Base-by-base conservation (phyloP, 1,139 yeast species). In the Protomyces inouyei region DNA sequence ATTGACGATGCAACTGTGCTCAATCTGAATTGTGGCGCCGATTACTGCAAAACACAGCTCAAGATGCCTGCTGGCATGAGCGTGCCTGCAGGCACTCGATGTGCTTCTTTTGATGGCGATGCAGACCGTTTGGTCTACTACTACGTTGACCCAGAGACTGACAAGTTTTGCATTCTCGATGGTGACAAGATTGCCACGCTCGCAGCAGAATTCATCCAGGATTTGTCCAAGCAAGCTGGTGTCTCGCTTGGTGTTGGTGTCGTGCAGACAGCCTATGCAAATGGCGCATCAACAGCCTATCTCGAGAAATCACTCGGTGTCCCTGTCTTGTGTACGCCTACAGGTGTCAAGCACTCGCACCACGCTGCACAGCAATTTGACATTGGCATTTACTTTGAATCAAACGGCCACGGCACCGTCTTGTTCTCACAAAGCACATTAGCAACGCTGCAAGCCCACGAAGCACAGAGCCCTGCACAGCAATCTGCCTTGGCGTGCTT, bases 401-500 rank as follows among this genome's bases (percentile, higher is more conserved):
- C 99, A 61, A 93, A 93, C 73, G 99, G 99, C n/a, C 99, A 93
- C 72, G 99, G 99, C 14, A 95, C 99, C 0, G 96, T 93, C 3
- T 78, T 91, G 23, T 95, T 93, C 73, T 83, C 88, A 5, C 80
- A 82, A 0, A 80, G 81, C 21, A 89, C 79, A 82, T 65, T 82
- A 79, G 68, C 74, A 72, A 43, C 67, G 54, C 73, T 75, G 59
- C 74, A 70, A 59, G 68, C 71, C 25, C 71, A 69, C 68, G 73
- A 72, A 68, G 75, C 73, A 9, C 68, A 74, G 21, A 71, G 75
- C 3, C 76, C 76, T 5, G 76, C 78, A 28, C 77, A 77, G 57
- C 72, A 74, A 61, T 67, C 74, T 1, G 84, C 90, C 1, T 76
- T 85, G 55, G 76, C 77, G 63, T 78, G 85, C 0, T 77, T 89